A percentile compares a stretch with the other conserved stretches of the same genome.
phyloP scores from a whole-genome alignment of 345 rosid genomes.

The Excoecaria cochinchinensis region DNA sequence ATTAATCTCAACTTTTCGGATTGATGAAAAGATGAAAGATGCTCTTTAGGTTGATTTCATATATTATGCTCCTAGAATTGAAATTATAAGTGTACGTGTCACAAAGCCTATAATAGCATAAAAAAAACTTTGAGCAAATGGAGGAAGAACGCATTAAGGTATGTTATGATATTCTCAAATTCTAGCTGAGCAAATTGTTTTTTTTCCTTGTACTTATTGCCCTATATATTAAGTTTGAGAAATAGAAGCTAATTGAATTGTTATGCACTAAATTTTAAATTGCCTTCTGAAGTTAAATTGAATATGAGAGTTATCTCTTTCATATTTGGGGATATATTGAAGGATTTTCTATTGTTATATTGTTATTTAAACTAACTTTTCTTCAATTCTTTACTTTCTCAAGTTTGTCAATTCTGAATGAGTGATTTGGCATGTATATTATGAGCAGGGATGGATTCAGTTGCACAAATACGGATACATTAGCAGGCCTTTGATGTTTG shows the following conservation, averaged over 20 bases:
- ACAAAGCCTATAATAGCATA: conserved; percentile 84
- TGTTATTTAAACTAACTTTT: neutral
- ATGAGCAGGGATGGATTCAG: too few relatives aligned
- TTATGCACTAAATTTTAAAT: neutral
- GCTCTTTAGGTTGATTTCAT: conserved; percentile 94
- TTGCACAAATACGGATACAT: too few relatives aligned
- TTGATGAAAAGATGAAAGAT: conserved; percentile 94
- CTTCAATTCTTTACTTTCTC: neutral
- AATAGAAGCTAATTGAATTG: neutral
- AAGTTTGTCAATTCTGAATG: neutral
- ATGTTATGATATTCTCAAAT: neutral
- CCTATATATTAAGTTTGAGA: neutral
- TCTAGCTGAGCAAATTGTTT: neutral
- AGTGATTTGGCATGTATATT: neutral
- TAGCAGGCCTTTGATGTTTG: too few relatives aligned
- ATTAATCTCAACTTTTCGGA: conserved; percentile 41
- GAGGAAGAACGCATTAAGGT: conserved; percentile 97
- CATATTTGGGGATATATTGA: neutral
- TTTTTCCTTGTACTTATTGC: neutral
- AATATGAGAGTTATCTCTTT: neutral
- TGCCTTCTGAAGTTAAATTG: neutral
- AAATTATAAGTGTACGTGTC: conserved; percentile 85
- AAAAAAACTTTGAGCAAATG: conserved; percentile 83
- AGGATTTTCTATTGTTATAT: neutral
- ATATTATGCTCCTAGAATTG: conserved; percentile 87